Base-by-base conservation (phyloP, 345 rosid genomes). In the Bruguiera parviflora region DNA sequence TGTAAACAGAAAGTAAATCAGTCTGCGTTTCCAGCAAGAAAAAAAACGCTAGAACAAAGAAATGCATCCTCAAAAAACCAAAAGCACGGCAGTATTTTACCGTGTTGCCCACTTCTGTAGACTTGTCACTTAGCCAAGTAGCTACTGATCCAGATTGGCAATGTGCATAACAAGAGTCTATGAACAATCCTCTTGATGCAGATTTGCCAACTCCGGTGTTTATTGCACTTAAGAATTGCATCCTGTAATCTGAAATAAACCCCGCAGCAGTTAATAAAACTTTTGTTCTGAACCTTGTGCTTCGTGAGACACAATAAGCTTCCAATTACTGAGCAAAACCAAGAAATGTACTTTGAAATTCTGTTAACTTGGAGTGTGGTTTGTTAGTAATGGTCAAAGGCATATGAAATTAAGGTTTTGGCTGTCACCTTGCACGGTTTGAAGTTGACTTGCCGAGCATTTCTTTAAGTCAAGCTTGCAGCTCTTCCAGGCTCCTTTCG, bases 111-210 rank as follows among this genome's bases (percentile, higher is more conserved):
- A 77, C 63, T 3, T 64, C 32, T 11, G 80, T 60, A 53, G 76
- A 72, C 32, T 68, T 77, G 28, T 58, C 73, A 9, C 43, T 58
- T 3, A 75, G 61, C 80, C 80, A 77, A 0, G 53, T 65, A 0
- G 61, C 22, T 0, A 15, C 35, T 32, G 80, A 68, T 27, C 79
- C 97, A 8, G 89, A 83, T 84, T 94, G 98, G 79, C 98, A 94
- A 32, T 94, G 97, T 63, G 87, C 83, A 67, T 80, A 94, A 80
- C 98, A 94, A 46, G 95, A 83, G 46, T 91, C 90, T 72, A 94
- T 80, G 66, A 84, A 94, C 85, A 94, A 63, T 61, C 98, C 98
- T 72, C 85, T 80, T 15, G 93, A 82, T 51, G 89, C 32, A 61
- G 87, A 86, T 69, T 71, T 85, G 10, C 82, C 84, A 19, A 86